phyloP scores from a whole-genome alignment of 2,329 filamentous ascomycete genomes.

The Hypoxylon sp. region DNA sequence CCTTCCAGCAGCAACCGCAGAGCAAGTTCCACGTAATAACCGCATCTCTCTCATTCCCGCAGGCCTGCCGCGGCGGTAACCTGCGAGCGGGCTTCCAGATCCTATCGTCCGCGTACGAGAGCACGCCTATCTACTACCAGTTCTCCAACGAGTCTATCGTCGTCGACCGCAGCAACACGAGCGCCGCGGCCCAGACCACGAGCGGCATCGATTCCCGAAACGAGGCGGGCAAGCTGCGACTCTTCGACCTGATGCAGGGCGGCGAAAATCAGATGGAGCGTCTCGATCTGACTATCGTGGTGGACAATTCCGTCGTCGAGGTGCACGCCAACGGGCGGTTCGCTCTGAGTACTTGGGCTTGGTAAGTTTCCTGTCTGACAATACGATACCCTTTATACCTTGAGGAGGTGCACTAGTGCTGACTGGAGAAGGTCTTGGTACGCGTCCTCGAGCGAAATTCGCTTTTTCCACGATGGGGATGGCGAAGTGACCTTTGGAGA shows the following conservation, averaged over 20 bases:
- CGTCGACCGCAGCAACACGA: conserved; percentile 52
- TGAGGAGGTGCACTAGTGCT: conserved; percentile 22
- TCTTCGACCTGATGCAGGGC: conserved; percentile 50
- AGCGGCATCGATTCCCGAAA: conserved; percentile 49
- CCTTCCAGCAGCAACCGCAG: conserved; percentile 30
- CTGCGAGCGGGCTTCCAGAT: conserved; percentile 53
- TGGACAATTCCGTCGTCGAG: conserved; percentile 50
- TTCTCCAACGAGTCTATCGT: conserved; percentile 54
- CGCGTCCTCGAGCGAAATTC: conserved; percentile 45
- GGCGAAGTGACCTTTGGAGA: conserved; percentile 45
- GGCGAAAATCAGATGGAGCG: conserved; percentile 46
- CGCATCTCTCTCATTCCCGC: conserved; percentile 49
- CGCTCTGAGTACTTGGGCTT: conserved; percentile 52
- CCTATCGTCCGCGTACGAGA: conserved; percentile 50
- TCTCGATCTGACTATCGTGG: conserved; percentile 51
- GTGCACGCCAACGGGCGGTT: conserved; percentile 53
- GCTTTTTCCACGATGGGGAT: conserved; percentile 48
- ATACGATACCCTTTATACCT: too few relatives aligned
- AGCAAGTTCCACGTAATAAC: conserved; percentile 52
- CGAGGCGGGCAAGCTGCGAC: conserved; percentile 49
- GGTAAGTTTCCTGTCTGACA: conserved; percentile 43
- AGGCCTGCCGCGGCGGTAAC: conserved; percentile 44
- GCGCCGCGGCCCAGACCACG: conserved; percentile 50
- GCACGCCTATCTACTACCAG: conserved; percentile 54
- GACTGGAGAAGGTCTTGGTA: conserved; percentile 49